phyloP scores from a whole-genome alignment of 805 yeast species.

The Yarrowia sp. region DNA sequence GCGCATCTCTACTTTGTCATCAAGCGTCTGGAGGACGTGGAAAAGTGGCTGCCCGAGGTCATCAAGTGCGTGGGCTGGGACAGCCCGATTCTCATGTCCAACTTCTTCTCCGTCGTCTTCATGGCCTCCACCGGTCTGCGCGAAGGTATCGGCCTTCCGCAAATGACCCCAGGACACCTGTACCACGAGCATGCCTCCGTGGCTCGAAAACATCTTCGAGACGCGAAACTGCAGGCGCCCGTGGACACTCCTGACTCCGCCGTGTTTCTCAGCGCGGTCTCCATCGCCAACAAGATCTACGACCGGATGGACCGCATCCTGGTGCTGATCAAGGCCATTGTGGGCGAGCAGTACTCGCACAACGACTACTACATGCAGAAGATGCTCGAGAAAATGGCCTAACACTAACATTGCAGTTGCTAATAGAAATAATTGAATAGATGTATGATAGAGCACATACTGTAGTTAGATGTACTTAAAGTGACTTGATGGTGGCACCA shows the following conservation, averaged over 20 bases:
- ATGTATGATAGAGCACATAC: no score
- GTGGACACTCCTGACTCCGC: constrained; percentile 32
- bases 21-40: constrained; percentile 34
- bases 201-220: not conserved
- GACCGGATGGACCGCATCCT: constrained; percentile 38
- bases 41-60: constrained; percentile 31
- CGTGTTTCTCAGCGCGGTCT: constrained; percentile 32
- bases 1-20: constrained; percentile 34
- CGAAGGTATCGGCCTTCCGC: constrained; percentile 38
- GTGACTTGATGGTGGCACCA: no score
- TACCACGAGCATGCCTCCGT: constrained; percentile 16
- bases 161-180: constrained; percentile 37
- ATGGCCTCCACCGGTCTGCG: constrained; percentile 37
- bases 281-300: constrained; percentile 36
- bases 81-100: constrained; percentile 34
- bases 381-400: constrained; percentile 14
- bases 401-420: not conserved
- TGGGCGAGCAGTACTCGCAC: constrained; percentile 39
- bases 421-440: not conserved
- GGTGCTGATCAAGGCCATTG: constrained; percentile 38
- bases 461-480: no score
- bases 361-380: constrained; percentile 30
- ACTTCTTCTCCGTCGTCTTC: constrained; percentile 37
- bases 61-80: constrained; percentile 38
- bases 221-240: not conserved